phyloP scores from a whole-genome alignment of 2,329 filamentous ascomycete genomes.

The Lasiodiplodia sp. region DNA sequence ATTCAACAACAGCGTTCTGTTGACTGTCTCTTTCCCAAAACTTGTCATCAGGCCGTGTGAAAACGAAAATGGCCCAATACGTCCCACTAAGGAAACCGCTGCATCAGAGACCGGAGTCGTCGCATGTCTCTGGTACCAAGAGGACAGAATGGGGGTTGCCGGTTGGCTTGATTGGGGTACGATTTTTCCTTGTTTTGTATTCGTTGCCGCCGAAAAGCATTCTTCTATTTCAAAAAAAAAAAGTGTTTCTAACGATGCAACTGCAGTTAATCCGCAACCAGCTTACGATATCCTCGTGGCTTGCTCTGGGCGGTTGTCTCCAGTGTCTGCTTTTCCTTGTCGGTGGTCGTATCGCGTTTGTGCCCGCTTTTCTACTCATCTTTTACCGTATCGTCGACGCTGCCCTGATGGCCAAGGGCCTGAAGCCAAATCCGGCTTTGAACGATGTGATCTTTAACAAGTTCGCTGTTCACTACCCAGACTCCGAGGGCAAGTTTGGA shows the following conservation, averaged over 20 bases:
- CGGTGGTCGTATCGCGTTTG: constrained; percentile 45
- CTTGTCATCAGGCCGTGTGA: not conserved
- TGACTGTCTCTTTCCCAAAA: not conserved
- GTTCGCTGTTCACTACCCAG: constrained; percentile 49
- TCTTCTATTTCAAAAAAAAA: not conserved
- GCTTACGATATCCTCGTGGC: constrained; percentile 50
- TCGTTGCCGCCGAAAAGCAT: not conserved
- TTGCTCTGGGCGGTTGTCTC: constrained; percentile 49
- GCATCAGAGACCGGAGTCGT: constrained; percentile 7
- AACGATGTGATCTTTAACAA: constrained; percentile 45
- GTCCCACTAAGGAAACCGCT: constrained; percentile 11
- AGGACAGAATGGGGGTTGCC: constrained; percentile 20
- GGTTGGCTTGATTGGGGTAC: constrained; percentile 10
- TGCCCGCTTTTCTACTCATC: constrained; percentile 45
- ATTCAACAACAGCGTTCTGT: not conserved
- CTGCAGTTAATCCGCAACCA: constrained; percentile 19
- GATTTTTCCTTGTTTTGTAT: not conserved
- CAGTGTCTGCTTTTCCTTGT: constrained; percentile 48
- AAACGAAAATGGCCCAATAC: not conserved
- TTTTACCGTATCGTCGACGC: constrained; percentile 44
- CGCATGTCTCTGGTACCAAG: not conserved
- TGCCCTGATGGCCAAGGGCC: constrained; percentile 42
- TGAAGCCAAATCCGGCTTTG: constrained; percentile 50
- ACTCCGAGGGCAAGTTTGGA: constrained; percentile 42
- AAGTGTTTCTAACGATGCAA: not conserved